These are phyloP conservation scores for Saccharata proteae DNA, from an alignment of 2,329 filamentous ascomycete genomes.

Conservation along the genomic window DNA sequence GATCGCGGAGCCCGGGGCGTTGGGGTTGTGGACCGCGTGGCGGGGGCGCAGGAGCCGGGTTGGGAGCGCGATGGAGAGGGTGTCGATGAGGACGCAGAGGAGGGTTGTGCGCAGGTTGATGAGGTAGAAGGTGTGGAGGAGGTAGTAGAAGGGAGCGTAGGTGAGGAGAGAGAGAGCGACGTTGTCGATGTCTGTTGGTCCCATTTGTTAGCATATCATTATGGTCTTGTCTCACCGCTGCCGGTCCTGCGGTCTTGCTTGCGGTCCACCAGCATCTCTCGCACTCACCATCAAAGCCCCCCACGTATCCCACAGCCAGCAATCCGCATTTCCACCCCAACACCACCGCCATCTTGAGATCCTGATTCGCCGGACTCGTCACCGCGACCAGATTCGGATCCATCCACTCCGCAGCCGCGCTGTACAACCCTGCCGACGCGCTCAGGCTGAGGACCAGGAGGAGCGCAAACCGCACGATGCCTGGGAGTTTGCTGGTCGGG, in stretches of 20 bases:
- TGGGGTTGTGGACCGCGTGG: slow-evolving; percentile 50
- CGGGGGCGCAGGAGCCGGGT: slow-evolving; percentile 63
- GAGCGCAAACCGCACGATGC: slow-evolving; percentile 27
- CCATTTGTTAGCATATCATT: not conserved
- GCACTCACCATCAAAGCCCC: slow-evolving; percentile 56
- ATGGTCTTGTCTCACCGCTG: not conserved
- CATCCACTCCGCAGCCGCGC: slow-evolving; percentile 46
- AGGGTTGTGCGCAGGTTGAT: slow-evolving; percentile 50
- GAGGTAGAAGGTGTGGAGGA: slow-evolving; percentile 67
- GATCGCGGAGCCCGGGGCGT: slow-evolving; percentile 23
- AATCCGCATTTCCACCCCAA: slow-evolving; percentile 50
- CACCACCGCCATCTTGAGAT: slow-evolving; percentile 45
- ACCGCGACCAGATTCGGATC: slow-evolving; percentile 55
- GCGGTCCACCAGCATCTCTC: too few relatives aligned
- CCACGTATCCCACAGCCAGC: slow-evolving; percentile 60
- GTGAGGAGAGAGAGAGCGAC: slow-evolving; percentile 45
- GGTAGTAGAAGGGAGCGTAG: slow-evolving; percentile 62
- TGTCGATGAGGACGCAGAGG: slow-evolving; percentile 53
- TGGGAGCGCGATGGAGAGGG: slow-evolving; percentile 56
- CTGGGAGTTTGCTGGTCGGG: slow-evolving; percentile 20
- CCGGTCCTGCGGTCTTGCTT: not conserved
- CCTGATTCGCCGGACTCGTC: slow-evolving; percentile 50
- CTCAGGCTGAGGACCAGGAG: slow-evolving; percentile 43
- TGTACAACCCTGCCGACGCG: slow-evolving; percentile 53
- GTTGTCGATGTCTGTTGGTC: slow-evolving; percentile 30